These are phyloP conservation scores for Ceratobasidium sp. DNA, from an alignment of 1,284 basidiomycete species.

Conservation along the genomic window DNA sequence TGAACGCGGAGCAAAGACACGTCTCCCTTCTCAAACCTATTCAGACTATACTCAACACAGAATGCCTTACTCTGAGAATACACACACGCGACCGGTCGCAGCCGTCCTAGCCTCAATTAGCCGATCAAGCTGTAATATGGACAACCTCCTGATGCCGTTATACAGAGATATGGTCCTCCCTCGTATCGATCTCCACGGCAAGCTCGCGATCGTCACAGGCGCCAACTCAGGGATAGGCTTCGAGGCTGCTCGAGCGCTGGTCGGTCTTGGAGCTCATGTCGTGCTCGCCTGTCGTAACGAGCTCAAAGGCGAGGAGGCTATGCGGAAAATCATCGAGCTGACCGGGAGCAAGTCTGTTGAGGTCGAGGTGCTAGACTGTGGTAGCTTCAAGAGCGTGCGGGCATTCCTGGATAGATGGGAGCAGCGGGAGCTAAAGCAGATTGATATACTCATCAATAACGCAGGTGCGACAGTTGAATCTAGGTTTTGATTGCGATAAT, in stretches of 20 bases:
- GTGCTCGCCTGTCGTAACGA: slow-evolving; percentile 43
- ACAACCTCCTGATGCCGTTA: slow-evolving; percentile 36
- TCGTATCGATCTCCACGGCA: slow-evolving; percentile 40
- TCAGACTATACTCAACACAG: no score
- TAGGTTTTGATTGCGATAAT: not conserved
- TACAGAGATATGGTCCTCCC: slow-evolving; percentile 34
- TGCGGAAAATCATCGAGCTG: slow-evolving; percentile 34
- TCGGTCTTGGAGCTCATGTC: slow-evolving; percentile 43
- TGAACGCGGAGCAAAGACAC: no score
- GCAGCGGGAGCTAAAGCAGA: slow-evolving; percentile 19
- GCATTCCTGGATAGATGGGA: slow-evolving; percentile 41
- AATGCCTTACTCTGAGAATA: slow-evolving; percentile 7
- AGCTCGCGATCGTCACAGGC: slow-evolving; percentile 46
- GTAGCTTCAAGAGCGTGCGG: slow-evolving; percentile 21
- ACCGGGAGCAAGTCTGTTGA: slow-evolving; percentile 33
- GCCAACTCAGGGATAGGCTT: slow-evolving; percentile 46
- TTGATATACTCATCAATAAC: slow-evolving; percentile 46
- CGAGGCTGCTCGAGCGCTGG: slow-evolving; percentile 41
- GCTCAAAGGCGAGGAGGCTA: slow-evolving; percentile 36
- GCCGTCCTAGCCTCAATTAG: not conserved
- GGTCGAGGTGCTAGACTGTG: slow-evolving; percentile 44
- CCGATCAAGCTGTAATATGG: not conserved
- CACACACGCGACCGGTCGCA: not conserved
- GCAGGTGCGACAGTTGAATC: slow-evolving; percentile 21
- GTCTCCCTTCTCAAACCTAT: no score